Base-by-base conservation (phyloP, 2,329 filamentous ascomycete genomes). In the Alternaria ethzedia region DNA sequence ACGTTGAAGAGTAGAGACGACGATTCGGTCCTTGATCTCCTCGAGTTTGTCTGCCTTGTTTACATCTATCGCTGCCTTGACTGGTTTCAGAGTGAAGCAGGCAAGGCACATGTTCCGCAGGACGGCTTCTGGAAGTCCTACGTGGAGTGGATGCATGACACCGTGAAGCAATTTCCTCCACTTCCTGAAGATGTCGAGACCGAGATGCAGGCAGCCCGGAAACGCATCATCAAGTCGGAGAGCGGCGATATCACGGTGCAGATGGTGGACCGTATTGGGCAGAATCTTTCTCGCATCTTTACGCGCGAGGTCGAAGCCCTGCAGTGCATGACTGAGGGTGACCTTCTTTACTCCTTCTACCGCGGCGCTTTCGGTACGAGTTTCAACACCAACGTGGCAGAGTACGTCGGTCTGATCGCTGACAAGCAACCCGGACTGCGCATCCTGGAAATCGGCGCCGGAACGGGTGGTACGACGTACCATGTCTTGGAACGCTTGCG, bases 1-100 rank as follows among this genome's bases (percentile, higher is more conserved):
- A 61, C 59, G 9, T 46, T 61, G 54, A 52, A 61, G 59, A 61
- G 59, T 26, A 61, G 51, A 21, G 59, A 61, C 26, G 59, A 61
- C 15, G 59, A 61, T 9, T 61, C 59, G 3, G 59, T 61, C 5
- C 46, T 61, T 28, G 59, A 61, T 45, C 54, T 61, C 0, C 59
- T 61, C 6, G 59, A 61, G 21, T 57, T 61, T 6, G 45, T 61
- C 17, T 61, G 59, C 21, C 23, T 57, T 21, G 59, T 61, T 3
- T 61, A 61, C 59, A 61, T 61, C 25, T 46, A 61, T 36, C 21
- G 54, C 36, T 26, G 57, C 25, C 46, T 61, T 11, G 36, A 57
- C 28, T 61, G 59, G 59, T 61, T 61, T 12, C 20, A 61, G 36
- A 46, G 32, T 6, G 59, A 61, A 46, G 36, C 57, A 17, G 59